A percentile compares a stretch with the other conserved stretches of the same genome.
Evolutionary conservation across 768 basidiomycete species (phyloP).

Genomic region (Pleurotus sapidus): DNA sequence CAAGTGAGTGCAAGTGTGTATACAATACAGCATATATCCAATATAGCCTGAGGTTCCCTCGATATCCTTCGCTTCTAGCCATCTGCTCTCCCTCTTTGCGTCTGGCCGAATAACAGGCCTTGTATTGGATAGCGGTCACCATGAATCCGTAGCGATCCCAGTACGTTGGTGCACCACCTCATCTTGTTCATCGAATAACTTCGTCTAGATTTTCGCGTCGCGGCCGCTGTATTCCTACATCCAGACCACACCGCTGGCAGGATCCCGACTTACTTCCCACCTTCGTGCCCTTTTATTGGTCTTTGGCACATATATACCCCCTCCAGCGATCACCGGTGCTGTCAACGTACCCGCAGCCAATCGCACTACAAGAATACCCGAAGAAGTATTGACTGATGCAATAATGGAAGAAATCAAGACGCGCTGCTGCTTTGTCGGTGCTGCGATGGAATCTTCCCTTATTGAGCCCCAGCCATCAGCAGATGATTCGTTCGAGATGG

Average conservation of each 20-base stretch:
- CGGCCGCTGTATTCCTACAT: constrained; percentile 84
- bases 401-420: constrained; percentile 91
- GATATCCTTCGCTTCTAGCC: constrained; percentile 89
- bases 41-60: constrained; percentile 71
- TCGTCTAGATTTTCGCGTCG: constrained; percentile 80
- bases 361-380: constrained; percentile 66
- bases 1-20: constrained; percentile 50
- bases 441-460: constrained; percentile 39
- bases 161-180: constrained; percentile 40
- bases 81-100: constrained; percentile 80
- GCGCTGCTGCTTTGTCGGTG: constrained; percentile 85
- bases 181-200: neutral
- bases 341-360: constrained; percentile 61
- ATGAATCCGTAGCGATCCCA: constrained; percentile 86
- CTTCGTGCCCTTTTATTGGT: constrained; percentile 78
- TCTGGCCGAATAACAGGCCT: constrained; percentile 90
- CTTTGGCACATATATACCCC: constrained; percentile 84
- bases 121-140: constrained; percentile 89
- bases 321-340: constrained; percentile 64
- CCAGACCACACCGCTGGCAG: constrained; percentile 84
- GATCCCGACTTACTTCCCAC: constrained; percentile 75
- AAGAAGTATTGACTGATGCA: constrained; percentile 73
- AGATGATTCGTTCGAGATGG: constrained; percentile 35
- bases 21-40: neutral
- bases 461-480: constrained; percentile 28